Percentiles rank a stretch among this genome's conserved stretches.
These are phyloP conservation scores for Apostasia shenzhenica DNA, from an alignment of 106 monocot species.

Conservation along the genomic window DNA sequence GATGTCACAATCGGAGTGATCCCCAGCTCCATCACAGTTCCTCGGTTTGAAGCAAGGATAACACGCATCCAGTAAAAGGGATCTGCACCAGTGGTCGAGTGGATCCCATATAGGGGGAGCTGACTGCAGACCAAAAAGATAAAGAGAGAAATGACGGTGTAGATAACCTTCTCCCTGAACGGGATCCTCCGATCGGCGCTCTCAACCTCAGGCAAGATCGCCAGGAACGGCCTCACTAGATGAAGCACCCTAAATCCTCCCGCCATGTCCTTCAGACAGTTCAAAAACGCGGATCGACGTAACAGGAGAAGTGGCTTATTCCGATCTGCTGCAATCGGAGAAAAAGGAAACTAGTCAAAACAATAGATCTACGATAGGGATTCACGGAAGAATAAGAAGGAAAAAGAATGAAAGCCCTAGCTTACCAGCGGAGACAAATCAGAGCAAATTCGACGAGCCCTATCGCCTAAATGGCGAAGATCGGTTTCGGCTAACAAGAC, in stretches of 20 bases:
- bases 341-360: too few species aligned
- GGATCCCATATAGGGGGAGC: conserved; percentile 17
- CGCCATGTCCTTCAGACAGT: conserved; percentile 1
- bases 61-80: conserved; percentile 27
- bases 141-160: conserved; percentile 14
- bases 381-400: too few species aligned
- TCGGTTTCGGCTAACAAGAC: too few species aligned
- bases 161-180: conserved; percentile 20
- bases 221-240: conserved; percentile 15
- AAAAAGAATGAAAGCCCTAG: too few species aligned
- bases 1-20: conserved; percentile 17
- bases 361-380: too few species aligned
- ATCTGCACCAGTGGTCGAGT: conserved; percentile 23
- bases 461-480: too few species aligned
- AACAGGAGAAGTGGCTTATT: too few species aligned
- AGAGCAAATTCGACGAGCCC: too few species aligned
- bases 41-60: conserved; percentile 18
- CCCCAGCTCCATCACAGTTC: conserved; percentile 15
- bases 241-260: conserved; percentile 13
- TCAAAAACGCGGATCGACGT: too few species aligned
- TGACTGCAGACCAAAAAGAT: conserved; percentile 17
- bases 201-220: conserved; percentile 18
- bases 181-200: conserved; percentile 15
- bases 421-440: too few species aligned
- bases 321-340: too few species aligned